These are phyloP conservation scores for Dendrobium chrysotoxum DNA, from an alignment of 106 monocot genomes.

Conservation along the genomic window DNA sequence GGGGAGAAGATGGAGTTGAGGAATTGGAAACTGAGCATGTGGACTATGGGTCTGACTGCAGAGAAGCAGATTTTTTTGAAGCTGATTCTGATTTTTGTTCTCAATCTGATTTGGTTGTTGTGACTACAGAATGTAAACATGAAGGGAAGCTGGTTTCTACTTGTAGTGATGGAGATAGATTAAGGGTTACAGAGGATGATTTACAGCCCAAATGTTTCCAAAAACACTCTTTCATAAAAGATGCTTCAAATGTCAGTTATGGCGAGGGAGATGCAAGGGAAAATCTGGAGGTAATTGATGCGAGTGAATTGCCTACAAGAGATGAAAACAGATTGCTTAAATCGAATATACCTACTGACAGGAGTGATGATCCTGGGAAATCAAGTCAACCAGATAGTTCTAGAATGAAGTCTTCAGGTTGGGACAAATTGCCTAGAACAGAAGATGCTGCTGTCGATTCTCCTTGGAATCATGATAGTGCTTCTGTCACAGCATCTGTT, in stretches of 20 bases:
- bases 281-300: not conserved
- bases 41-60: slow-evolving; percentile 55
- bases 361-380: slow-evolving; percentile 21
- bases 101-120: slow-evolving; percentile 11
- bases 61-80: slow-evolving; percentile 27
- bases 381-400: slow-evolving; percentile 6
- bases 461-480: slow-evolving; percentile 3
- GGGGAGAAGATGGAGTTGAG: slow-evolving; percentile 35
- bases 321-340: not conserved
- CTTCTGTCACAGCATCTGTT: slow-evolving; percentile 2
- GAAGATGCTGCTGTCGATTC: slow-evolving; percentile 3
- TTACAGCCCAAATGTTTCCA: slow-evolving; percentile 7
- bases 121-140: not conserved
- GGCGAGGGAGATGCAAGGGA: slow-evolving; percentile 5
- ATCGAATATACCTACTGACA: not conserved
- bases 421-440: slow-evolving; percentile 61
- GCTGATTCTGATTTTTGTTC: slow-evolving; percentile 17
- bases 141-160: slow-evolving; percentile 5
- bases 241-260: slow-evolving; percentile 18
- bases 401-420: slow-evolving; percentile 57
- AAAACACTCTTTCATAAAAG: slow-evolving; percentile 4
- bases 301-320: not conserved
- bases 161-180: not conserved
- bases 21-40: slow-evolving; percentile 52
- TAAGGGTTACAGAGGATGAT: slow-evolving; percentile 3